Percentiles rank a stretch among this genome's conserved stretches.
Conservation (phyloP, 2,329 filamentous ascomycete genomes). For the Talaromyces sp. region DNA sequence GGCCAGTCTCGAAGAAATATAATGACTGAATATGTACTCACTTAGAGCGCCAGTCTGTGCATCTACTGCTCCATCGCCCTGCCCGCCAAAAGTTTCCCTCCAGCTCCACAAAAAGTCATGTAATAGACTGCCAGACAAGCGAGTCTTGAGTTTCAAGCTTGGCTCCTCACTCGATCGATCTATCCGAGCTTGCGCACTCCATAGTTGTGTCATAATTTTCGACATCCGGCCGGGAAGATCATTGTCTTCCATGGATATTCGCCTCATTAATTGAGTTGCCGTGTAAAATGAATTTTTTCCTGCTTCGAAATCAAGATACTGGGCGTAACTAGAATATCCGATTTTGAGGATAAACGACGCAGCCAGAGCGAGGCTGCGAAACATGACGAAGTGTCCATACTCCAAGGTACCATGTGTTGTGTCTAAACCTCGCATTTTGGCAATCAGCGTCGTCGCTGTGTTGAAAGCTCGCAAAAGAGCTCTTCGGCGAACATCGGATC, state of each 20-base stretch:
- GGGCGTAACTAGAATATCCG: conserved; percentile 5
- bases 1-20: no score
- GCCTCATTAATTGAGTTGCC: conserved; percentile 12
- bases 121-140: conserved; percentile 15
- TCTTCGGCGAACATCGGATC: conserved; percentile 2
- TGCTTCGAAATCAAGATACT: conserved; percentile 14
- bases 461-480: conserved; percentile 7
- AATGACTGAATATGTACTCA: neutral
- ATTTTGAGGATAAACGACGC: conserved; percentile 9
- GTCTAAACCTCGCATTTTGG: neutral
- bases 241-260: conserved; percentile 16
- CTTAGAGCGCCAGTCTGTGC: neutral
- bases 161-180: conserved; percentile 11
- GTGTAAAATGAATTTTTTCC: conserved; percentile 15
- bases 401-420: neutral
- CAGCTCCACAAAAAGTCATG: conserved; percentile 18
- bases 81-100: conserved; percentile 16
- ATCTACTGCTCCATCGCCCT: neutral
- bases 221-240: conserved; percentile 16
- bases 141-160: conserved; percentile 11
- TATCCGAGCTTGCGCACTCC: conserved; percentile 11
- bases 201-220: conserved; percentile 18
- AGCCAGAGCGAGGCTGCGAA: neutral
- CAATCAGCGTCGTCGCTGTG: neutral
- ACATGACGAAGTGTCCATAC: neutral